Conservation (phyloP, 2,329 filamentous ascomycete species). For the Ceratocystis cacaofunesta region DNA sequence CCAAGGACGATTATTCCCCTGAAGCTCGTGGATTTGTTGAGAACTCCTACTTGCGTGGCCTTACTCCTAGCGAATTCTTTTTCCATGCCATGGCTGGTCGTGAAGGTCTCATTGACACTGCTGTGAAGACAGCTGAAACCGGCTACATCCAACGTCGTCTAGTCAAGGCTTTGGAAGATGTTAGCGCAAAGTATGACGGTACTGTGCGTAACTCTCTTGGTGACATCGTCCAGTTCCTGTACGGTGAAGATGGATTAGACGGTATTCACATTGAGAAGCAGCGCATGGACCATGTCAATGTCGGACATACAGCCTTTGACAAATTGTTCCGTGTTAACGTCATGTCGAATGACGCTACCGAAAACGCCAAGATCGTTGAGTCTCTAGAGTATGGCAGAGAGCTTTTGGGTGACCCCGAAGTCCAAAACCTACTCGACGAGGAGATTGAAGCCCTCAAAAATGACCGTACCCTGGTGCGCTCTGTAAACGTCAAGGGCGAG, state of each 20-base stretch:
- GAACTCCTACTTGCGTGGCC: slow-evolving; percentile 90
- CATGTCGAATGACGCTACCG: slow-evolving; percentile 49
- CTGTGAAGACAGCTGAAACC: slow-evolving; percentile 97
- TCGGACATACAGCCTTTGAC: slow-evolving; percentile 64
- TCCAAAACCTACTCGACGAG: slow-evolving; percentile 72
- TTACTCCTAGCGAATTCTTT: slow-evolving; percentile 95
- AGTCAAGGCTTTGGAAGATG: slow-evolving; percentile 94
- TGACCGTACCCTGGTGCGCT: slow-evolving; percentile 63
- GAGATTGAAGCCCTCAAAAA: slow-evolving; percentile 67
- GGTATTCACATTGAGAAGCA: slow-evolving; percentile 90
- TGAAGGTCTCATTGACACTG: slow-evolving; percentile 98
- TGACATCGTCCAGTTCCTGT: slow-evolving; percentile 92
- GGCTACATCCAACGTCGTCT: slow-evolving; percentile 98
- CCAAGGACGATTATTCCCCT: slow-evolving; percentile 96
- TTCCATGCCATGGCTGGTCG: slow-evolving; percentile 99
- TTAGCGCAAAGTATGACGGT: slow-evolving; percentile 94
- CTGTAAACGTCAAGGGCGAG: slow-evolving; percentile 57
- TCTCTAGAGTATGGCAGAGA: slow-evolving; percentile 68
- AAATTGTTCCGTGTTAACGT: slow-evolving; percentile 75
- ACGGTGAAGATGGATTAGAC: slow-evolving; percentile 93
- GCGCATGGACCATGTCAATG: slow-evolving; percentile 69
- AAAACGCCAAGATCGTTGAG: slow-evolving; percentile 33
- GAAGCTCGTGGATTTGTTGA: slow-evolving; percentile 96
- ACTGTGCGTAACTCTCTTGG: slow-evolving; percentile 94
- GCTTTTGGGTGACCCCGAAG: slow-evolving; percentile 71